Evolutionary conservation across 805 yeast genomes (phyloP).

Genomic region (Candida orba): DNA sequence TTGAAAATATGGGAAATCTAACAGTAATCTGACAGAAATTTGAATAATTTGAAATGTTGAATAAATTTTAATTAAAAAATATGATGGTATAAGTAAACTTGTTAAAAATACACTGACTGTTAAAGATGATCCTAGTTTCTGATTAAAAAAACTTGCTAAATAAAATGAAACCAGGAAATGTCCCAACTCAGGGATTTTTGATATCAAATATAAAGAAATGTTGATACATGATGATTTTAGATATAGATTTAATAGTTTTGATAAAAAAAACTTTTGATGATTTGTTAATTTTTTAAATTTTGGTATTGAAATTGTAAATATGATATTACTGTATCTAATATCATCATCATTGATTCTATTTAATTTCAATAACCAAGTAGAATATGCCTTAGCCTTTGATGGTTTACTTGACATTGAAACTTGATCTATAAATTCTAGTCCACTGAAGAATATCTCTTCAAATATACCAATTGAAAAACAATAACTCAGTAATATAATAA

Average conservation of each 20-base stretch:
- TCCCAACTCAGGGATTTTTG: background rate
- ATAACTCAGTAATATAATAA: conserved; percentile 1
- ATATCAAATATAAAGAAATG: background rate
- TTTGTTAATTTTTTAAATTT: background rate
- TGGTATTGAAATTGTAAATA: background rate
- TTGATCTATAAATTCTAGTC: conserved; percentile 9
- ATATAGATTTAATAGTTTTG: background rate
- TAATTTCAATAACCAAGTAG: conserved; percentile 1
- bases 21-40: conserved; percentile 7
- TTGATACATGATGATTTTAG: background rate
- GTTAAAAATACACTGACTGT: conserved; percentile 6
- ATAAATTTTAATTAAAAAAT: background rate
- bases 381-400: background rate
- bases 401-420: conserved; percentile 2
- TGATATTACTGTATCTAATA: background rate
- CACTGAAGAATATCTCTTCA: conserved; percentile 10
- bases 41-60: conserved; percentile 6
- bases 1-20: conserved; percentile 14
- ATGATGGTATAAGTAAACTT: conserved; percentile 8
- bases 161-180: conserved; percentile 1
- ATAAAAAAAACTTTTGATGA: conserved; percentile 1
- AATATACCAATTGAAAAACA: conserved; percentile 5
- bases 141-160: conserved; percentile 7
- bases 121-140: conserved; percentile 9
- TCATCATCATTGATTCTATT: background rate